phyloP scores from a whole-genome alignment of 2,329 filamentous ascomycete genomes.

The Cordyceps militaris region DNA sequence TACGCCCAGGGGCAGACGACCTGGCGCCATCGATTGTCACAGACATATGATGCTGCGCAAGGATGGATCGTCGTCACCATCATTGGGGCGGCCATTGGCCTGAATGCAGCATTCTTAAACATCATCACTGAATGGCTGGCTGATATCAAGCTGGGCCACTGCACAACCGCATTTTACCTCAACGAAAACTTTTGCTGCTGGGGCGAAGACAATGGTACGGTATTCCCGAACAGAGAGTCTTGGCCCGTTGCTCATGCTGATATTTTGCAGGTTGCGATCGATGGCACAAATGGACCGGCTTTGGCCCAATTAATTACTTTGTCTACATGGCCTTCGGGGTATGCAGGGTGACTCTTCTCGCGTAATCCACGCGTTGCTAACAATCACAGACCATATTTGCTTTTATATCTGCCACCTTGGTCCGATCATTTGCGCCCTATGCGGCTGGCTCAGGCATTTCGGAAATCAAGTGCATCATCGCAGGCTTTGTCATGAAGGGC shows the following conservation, averaged over 20 bases:
- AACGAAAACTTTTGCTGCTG: constrained; percentile 98
- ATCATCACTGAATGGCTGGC: constrained; percentile 96
- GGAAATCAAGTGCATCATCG: constrained; percentile 99
- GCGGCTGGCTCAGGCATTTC: constrained; percentile 95
- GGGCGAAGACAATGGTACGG: constrained; percentile 75
- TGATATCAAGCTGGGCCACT: constrained; percentile 94
- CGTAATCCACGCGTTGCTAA: not conserved
- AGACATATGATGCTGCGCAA: constrained; percentile 92
- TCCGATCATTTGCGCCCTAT: constrained; percentile 90
- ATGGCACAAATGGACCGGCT: constrained; percentile 83
- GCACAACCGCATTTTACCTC: constrained; percentile 89
- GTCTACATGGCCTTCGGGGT: constrained; percentile 83
- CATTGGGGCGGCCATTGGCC: constrained; percentile 83
- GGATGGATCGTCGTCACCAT: constrained; percentile 97
- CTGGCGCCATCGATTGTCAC: constrained; percentile 74
- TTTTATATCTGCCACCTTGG: constrained; percentile 72
- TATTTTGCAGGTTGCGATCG: constrained; percentile 62
- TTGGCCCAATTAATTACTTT: constrained; percentile 73
- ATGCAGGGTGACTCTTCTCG: constrained; percentile 22
- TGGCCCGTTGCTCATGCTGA: constrained; percentile 17
- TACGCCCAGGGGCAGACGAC: constrained; percentile 62
- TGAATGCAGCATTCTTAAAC: constrained; percentile 89
- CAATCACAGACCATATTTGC: constrained; percentile 62
- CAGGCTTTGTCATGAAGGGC: constrained; percentile 98
- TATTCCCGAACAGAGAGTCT: not conserved